These are phyloP conservation scores for Colletotrichum karsti DNA, from an alignment of 2,329 filamentous ascomycete genomes.

Conservation along the genomic window DNA sequence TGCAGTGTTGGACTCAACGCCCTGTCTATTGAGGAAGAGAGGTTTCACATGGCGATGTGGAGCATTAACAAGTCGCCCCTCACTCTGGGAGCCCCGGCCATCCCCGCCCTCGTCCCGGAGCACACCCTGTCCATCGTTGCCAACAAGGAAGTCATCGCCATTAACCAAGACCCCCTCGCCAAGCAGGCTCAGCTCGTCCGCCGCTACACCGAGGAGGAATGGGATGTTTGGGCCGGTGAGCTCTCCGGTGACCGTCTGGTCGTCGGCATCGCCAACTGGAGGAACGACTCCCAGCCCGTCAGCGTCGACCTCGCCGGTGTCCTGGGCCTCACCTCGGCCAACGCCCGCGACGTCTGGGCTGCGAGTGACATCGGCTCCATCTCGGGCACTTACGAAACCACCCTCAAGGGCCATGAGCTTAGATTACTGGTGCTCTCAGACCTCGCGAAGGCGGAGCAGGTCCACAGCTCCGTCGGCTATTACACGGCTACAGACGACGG, in stretches of 20 bases:
- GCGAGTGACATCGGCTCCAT: conserved; percentile 40
- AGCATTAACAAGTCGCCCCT: conserved; percentile 60
- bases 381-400: conserved; percentile 39
- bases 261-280: conserved; percentile 59
- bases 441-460: conserved; percentile 34
- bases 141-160: conserved; percentile 63
- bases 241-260: conserved; percentile 53
- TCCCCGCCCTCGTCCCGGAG: conserved; percentile 43
- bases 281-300: conserved; percentile 49
- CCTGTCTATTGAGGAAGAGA: conserved; percentile 54
- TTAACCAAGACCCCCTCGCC: conserved; percentile 65
- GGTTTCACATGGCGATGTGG: conserved; percentile 63
- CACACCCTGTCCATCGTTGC: conserved; percentile 52
- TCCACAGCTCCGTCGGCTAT: conserved; percentile 46
- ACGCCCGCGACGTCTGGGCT: conserved; percentile 50
- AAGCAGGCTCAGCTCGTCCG: conserved; percentile 58
- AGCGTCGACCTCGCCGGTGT: conserved; percentile 49
- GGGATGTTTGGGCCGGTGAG: conserved; percentile 60
- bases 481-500: conserved; percentile 48
- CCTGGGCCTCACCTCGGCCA: conserved; percentile 47
- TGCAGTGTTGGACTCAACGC: conserved; percentile 54
- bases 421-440: conserved; percentile 47
- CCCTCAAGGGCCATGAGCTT: conserved; percentile 48
- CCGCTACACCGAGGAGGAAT: conserved; percentile 56
- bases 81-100: conserved; percentile 54